Percentiles rank a stretch among this genome's conserved stretches.
phyloP scores from a whole-genome alignment of 805 yeast genomes.

The Myxozyma geophila region DNA sequence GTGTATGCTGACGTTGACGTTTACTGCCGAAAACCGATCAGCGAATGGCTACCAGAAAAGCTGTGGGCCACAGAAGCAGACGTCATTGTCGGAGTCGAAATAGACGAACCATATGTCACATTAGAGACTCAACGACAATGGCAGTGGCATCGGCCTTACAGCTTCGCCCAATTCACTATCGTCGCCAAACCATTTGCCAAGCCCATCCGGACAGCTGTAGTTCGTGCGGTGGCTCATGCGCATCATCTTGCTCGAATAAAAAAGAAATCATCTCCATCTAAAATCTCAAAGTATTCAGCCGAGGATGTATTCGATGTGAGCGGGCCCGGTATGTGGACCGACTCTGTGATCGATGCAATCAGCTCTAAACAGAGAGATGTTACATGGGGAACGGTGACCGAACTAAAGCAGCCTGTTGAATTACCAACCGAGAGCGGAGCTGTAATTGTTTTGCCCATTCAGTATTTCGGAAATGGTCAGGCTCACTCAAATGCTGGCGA shows the following conservation, averaged over 20 bases:
- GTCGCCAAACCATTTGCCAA: constrained; percentile 32
- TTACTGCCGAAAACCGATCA: constrained; percentile 34
- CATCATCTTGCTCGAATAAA: constrained; percentile 18
- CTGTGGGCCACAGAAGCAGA: constrained; percentile 28
- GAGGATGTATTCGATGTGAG: constrained; percentile 30
- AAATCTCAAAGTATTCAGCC: constrained; percentile 17
- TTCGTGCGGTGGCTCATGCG: constrained; percentile 32
- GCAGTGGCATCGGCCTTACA: constrained; percentile 33
- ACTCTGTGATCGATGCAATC: constrained; percentile 30
- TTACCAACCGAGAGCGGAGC: constrained; percentile 27
- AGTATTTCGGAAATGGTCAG: constrained; percentile 35
- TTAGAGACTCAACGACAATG: constrained; percentile 20
- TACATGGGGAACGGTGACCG: constrained; percentile 28
- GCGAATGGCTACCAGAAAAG: constrained; percentile 24
- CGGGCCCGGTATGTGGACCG: constrained; percentile 36
- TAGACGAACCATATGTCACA: constrained; percentile 33
- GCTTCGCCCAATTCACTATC: constrained; percentile 30
- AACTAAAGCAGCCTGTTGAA: constrained; percentile 9
- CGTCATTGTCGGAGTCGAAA: constrained; percentile 31
- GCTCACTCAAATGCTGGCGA: constrained; percentile 32
- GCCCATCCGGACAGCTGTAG: constrained; percentile 32
- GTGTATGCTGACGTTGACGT: constrained; percentile 37
- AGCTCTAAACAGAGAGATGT: constrained; percentile 21
- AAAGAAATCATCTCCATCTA: constrained; percentile 7
- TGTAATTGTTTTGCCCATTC: constrained; percentile 24